Evolutionary conservation across 2,329 filamentous ascomycete genomes (phyloP).

Genomic region (Hymenoscyphus repandus): DNA sequence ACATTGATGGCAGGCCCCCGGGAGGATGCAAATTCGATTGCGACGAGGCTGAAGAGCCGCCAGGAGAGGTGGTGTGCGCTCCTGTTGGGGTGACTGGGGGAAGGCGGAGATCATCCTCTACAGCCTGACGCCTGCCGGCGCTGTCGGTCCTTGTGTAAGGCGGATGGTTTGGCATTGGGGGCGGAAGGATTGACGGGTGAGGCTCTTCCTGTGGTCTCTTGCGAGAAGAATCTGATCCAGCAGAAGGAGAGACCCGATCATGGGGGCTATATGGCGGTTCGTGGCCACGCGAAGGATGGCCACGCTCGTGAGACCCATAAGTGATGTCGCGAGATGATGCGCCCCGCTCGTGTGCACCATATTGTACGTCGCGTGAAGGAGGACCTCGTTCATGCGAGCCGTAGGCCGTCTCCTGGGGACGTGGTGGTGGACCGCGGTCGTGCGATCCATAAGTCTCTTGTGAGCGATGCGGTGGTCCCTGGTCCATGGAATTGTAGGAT

Average conservation of each 20-base stretch:
- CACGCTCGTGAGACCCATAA: not conserved
- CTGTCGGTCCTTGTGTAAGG: constrained; percentile 24
- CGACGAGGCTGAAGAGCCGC: constrained; percentile 28
- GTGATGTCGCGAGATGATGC: not conserved
- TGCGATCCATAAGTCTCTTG: constrained; percentile 12
- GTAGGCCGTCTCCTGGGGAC: not conserved
- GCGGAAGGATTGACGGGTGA: constrained; percentile 33
- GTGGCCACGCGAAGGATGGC: not conserved
- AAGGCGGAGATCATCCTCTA: constrained; percentile 30
- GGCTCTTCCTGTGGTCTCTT: constrained; percentile 32
- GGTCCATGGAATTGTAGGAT: constrained; percentile 24
- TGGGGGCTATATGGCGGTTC: not conserved
- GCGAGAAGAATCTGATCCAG: constrained; percentile 16
- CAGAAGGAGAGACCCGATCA: not conserved
- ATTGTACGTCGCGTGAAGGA: constrained; percentile 4
- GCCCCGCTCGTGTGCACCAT: constrained; percentile 10
- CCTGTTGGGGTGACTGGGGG: constrained; percentile 30
- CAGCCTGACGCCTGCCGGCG: constrained; percentile 23
- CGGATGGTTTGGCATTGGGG: constrained; percentile 32
- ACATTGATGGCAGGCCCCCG: constrained; percentile 23
- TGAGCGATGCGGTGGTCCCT: constrained; percentile 12
- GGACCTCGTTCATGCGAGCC: constrained; percentile 14
- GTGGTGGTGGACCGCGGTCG: not conserved
- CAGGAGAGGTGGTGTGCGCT: constrained; percentile 26
- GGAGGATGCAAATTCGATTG: constrained; percentile 27